Base-by-base conservation (phyloP, 768 basidiomycete genomes). In the Kwoniella bestiolae region DNA sequence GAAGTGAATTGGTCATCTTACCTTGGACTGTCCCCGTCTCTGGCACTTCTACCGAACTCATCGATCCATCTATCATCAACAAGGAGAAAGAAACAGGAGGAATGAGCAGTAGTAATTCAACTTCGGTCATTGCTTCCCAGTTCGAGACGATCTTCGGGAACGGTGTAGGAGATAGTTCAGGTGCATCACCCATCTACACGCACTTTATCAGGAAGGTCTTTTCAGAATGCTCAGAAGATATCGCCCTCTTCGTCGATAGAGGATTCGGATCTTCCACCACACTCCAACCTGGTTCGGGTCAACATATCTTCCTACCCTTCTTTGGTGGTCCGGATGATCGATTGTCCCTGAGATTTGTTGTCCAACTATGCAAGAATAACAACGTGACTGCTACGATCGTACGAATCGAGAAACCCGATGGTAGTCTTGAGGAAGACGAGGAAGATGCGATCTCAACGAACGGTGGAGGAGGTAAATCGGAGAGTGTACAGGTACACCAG, bases 321-420 rank as follows among this genome's bases (percentile, higher is more conserved):
- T 90, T 92, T 77, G 95, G 95, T 38, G 95, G 95, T 0, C 88
- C 92, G 0, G 95, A 99, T 77, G 95, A 97, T 78, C 87, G 96
- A 0, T 84, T 92, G 23, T 91, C 92, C 0, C 82, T 98, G 28
- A 82, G 85, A 31, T 87, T 98, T 73, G 86, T 92, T 3, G 86
- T 91, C 34, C 94, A 97, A 78, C 82, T 96, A 29, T 90, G 93
- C 61, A 80, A 81, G 32, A 88, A 89, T 66, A 18, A 44, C 2
- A 89, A 89, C 69, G 85, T 91, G 0, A 86, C 81, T 4, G 96
- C 91, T 0, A 92, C 90, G 0, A 86, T 92, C 0, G 82, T 95
- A 1, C 83, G 88, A 53, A 82, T 95, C 32, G 61, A 71, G 46
- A 67, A 62, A 23, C 60, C 55, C 12, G 72, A 69, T 23, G n/a